phyloP scores from a whole-genome alignment of 2,329 filamentous ascomycete species.

The Aschersonia sp. region DNA sequence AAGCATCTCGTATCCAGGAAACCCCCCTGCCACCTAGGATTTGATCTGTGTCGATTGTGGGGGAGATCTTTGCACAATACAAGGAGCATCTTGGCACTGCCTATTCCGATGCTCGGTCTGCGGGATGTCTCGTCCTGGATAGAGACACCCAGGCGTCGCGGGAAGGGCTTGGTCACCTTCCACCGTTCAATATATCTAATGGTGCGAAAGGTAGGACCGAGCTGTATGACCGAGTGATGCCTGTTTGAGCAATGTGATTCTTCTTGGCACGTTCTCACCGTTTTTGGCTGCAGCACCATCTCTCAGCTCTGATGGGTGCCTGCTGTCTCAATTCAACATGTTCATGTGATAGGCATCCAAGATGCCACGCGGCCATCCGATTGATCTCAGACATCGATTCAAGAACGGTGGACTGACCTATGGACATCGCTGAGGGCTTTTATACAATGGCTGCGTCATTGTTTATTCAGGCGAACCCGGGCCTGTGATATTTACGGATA shows the following conservation, averaged over 20 bases:
- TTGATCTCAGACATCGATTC: no score
- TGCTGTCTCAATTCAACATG: no score
- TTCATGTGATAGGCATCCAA: no score
- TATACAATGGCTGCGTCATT: neutral
- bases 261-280: neutral
- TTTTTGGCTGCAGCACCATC: neutral
- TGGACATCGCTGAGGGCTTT: neutral
- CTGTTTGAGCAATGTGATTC: neutral
- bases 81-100: neutral
- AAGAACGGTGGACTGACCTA: neutral
- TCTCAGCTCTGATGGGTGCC: neutral
- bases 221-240: neutral
- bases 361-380: no score
- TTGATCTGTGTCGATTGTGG: no score
- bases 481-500: neutral
- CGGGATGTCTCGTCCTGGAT: neutral
- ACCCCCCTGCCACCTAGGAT: no score
- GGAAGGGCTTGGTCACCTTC: neutral
- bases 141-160: conserved; percentile 1
- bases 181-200: neutral
- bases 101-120: neutral
- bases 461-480: no score
- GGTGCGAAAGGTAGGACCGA: neutral
- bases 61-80: no score
- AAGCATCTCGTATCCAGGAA: no score